These are phyloP conservation scores for Dryadomyces quercivorus DNA, from an alignment of 2,329 filamentous ascomycete species.

Conservation along the genomic window DNA sequence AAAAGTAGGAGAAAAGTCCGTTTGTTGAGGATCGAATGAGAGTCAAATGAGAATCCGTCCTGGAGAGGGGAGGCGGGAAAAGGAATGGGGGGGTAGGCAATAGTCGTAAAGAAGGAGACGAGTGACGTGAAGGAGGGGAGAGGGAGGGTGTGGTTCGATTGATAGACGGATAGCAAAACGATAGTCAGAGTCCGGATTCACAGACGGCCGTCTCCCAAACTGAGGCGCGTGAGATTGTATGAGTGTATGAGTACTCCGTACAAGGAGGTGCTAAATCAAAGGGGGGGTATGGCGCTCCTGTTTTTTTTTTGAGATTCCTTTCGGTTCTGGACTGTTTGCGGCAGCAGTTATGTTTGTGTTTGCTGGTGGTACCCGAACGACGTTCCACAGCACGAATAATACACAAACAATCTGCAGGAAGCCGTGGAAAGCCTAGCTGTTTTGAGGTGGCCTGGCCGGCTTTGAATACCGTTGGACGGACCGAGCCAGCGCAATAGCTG, in stretches of 20 bases:
- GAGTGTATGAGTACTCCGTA: neutral
- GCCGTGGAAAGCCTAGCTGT: neutral
- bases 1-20: neutral
- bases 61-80: neutral
- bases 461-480: neutral
- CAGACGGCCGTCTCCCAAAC: neutral
- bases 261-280: neutral
- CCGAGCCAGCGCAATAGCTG: neutral
- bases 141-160: neutral
- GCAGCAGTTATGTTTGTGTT: neutral
- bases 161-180: neutral
- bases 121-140: neutral
- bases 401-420: neutral
- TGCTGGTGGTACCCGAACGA: neutral
- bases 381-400: neutral
- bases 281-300: neutral
- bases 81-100: neutral
- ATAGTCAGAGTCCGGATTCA: neutral
- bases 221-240: neutral
- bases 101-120: neutral
- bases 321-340: neutral
- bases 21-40: neutral
- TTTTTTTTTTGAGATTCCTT: neutral
- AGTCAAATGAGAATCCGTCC: neutral
- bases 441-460: neutral